phyloP scores from a whole-genome alignment of 768 basidiomycete genomes.

The Neoboletus brunneissimus region DNA sequence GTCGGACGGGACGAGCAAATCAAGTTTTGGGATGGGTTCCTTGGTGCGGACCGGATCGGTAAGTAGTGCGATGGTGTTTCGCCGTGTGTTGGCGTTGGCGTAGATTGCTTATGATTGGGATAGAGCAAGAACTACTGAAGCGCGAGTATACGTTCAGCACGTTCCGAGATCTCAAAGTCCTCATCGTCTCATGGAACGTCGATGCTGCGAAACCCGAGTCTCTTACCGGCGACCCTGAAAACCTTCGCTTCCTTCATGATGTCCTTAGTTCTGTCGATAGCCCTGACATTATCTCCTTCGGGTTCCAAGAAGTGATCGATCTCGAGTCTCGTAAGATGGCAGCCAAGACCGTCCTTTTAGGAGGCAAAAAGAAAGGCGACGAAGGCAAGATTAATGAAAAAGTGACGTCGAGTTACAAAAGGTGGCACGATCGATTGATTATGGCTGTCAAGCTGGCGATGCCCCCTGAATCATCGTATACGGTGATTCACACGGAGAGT shows the following conservation, averaged over 20 bases:
- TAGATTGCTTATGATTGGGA: neutral
- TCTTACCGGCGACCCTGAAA: constrained; percentile 62
- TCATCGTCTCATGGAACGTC: constrained; percentile 91
- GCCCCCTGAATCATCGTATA: constrained; percentile 73
- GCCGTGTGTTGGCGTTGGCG: neutral
- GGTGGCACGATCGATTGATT: constrained; percentile 82
- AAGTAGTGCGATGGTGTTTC: constrained; percentile 28
- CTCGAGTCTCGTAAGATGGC: constrained; percentile 90
- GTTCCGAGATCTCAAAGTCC: constrained; percentile 72
- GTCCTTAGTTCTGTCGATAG: constrained; percentile 65
- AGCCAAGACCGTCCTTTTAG: constrained; percentile 86
- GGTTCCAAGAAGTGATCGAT: constrained; percentile 95
- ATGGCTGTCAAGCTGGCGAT: constrained; percentile 71
- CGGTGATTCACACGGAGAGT: constrained; percentile 80
- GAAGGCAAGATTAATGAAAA: constrained; percentile 62
- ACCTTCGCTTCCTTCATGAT: constrained; percentile 76
- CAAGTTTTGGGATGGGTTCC: constrained; percentile 85
- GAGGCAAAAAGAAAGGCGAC: constrained; percentile 61
- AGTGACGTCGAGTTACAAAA: constrained; percentile 81
- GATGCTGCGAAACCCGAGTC: constrained; percentile 83
- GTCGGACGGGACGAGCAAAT: constrained; percentile 71
- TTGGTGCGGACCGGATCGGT: constrained; percentile 88
- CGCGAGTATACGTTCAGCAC: constrained; percentile 74
- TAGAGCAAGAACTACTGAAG: constrained; percentile 75
- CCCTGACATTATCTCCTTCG: constrained; percentile 91